Base-by-base conservation (phyloP, 495 filamentous ascomycete species). In the Pseudevernia furfuracea region DNA sequence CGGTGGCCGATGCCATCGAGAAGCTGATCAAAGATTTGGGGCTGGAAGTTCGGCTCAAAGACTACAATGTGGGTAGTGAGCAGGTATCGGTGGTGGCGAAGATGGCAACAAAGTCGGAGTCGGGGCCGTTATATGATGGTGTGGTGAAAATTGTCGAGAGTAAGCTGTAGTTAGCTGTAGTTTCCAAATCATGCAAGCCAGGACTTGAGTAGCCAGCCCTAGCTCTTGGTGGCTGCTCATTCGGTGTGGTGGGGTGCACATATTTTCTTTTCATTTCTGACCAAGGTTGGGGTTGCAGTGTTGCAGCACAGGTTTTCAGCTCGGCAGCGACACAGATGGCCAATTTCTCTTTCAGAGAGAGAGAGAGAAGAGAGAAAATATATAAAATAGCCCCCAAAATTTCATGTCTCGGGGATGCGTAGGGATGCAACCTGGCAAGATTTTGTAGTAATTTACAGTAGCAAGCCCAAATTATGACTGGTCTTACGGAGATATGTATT, bases 21-120 rank as follows among this genome's bases (percentile, higher is more conserved):
- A 69, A 75, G 48, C 67, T 81, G 46, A 59, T 81, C 14, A 68
- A 68, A 5, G 71, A 75, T 55, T 60, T 81, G 34, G 78, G 75
- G 2, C 65, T 71, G 25, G 67, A 72, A 3, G 59, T 21, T 44
- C 68, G 59, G 37, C 62, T 72, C 30, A 64, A 37, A 17, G 52
- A 70, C 30, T 58, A 61, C 15, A 58, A 52, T 4, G 67, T 69
- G 17, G 64, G 64, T n/a, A 61, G 66, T 43, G 64, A 69, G 25
- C 64, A 69, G 38, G 52, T 66, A n/a, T 30, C 64, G 4, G 63
- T 49, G 15, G 63, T 69, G 59, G 63, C 48, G 15, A 57, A 36
- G 25, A 32, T 34, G 28, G 58, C 66, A 19, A 68, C 66, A 8
- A 55, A 34, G 17, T 32, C 30, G 6, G 52, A 55, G 5, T 55